phyloP scores from a whole-genome alignment of 176 grass and related monocot species.

The Zea luxurians region DNA sequence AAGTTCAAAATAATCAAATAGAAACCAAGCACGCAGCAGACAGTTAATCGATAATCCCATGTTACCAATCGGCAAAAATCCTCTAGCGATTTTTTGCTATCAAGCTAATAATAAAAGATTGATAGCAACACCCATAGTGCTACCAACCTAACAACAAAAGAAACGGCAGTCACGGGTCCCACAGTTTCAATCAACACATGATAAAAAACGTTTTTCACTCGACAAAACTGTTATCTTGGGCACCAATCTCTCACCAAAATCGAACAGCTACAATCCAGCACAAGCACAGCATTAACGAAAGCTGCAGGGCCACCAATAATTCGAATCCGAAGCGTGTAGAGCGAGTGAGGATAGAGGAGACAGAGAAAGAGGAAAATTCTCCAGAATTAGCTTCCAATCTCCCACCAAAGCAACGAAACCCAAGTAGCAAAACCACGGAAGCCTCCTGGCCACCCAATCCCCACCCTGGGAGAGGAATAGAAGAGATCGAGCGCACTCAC shows the following conservation, averaged over 20 bases:
- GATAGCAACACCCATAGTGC: conserved; percentile 29
- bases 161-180: conserved; percentile 9
- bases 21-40: conserved; percentile 3
- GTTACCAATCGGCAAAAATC: conserved; percentile 15
- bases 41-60: conserved; percentile 30
- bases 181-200: conserved; percentile 29
- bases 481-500: conserved; percentile 60
- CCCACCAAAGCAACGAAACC: conserved; percentile 31
- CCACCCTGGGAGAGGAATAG: not conserved
- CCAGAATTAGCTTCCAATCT: conserved; percentile 41
- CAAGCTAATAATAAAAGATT: conserved; percentile 30
- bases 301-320: conserved; percentile 36
- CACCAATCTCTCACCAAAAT: conserved; percentile 32
- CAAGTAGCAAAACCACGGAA: conserved; percentile 21
- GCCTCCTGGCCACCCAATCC: conserved; percentile 23
- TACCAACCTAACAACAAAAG: conserved; percentile 38
- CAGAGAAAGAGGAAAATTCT: conserved; percentile 12
- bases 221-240: not conserved
- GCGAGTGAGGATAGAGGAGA: not conserved
- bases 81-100: conserved; percentile 14
- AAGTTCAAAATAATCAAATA: not conserved
- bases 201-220: not conserved
- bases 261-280: conserved; percentile 29
- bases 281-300: conserved; percentile 20
- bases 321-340: not conserved